Evolutionary conservation across 768 basidiomycete genomes (phyloP).

Genomic region (Lactifluus hygrophoroides): DNA sequence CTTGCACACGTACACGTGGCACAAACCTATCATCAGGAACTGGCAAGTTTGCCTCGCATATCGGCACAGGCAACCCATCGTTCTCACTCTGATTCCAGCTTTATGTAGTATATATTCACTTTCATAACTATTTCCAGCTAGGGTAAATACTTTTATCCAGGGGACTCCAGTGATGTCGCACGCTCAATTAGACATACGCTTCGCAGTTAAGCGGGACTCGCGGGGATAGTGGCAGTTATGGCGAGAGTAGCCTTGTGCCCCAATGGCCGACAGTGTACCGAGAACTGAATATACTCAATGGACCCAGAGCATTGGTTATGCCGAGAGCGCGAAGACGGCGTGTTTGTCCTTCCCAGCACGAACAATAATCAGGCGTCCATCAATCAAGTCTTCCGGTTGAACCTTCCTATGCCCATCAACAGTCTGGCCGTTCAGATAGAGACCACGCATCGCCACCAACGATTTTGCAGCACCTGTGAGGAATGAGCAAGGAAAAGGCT

Average conservation of each 20-base stretch:
- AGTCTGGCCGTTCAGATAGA: conserved; percentile 18
- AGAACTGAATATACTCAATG: neutral
- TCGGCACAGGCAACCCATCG: neutral
- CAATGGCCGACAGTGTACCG: neutral
- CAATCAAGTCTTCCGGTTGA: conserved; percentile 13
- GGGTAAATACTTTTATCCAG: neutral
- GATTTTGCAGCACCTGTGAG: conserved; percentile 16
- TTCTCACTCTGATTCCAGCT: neutral
- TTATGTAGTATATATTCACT: neutral
- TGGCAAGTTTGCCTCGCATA: neutral
- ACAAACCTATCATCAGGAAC: too few species aligned
- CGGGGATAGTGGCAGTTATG: neutral
- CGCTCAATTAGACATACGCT: neutral
- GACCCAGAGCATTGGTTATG: neutral
- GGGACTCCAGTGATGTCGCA: neutral
- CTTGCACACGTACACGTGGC: neutral
- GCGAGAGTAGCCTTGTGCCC: neutral
- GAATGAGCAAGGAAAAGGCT: neutral
- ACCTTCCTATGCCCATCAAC: conserved; percentile 2
- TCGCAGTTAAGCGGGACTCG: neutral
- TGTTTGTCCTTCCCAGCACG: conserved; percentile 21
- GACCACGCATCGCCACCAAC: conserved; percentile 16
- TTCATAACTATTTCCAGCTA: neutral
- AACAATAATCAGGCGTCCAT: conserved; percentile 16
- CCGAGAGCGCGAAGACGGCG: conserved; percentile 7